These are phyloP conservation scores for Xylariaceae sp. DNA, from an alignment of 2,329 filamentous ascomycete genomes.

Conservation along the genomic window DNA sequence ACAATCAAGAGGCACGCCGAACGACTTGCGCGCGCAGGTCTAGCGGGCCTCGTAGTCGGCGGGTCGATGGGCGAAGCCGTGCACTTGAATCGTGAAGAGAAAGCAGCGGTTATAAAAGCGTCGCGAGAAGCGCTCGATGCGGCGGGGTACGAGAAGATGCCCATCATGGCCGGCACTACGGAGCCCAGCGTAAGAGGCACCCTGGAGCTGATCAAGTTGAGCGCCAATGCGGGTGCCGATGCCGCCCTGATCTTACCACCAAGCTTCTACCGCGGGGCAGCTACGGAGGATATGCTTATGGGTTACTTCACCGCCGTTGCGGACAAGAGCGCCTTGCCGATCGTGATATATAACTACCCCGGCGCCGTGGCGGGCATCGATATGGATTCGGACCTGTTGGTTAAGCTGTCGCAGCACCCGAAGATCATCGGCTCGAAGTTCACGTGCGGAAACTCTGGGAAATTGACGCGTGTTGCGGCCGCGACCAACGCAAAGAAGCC, in stretches of 20 bases:
- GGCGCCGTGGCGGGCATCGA: constrained; percentile 83
- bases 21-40: constrained; percentile 70
- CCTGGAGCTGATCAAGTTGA: constrained; percentile 67
- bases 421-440: constrained; percentile 90
- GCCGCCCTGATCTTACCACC: constrained; percentile 77
- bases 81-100: constrained; percentile 76
- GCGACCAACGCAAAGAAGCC: constrained; percentile 70
- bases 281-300: constrained; percentile 69
- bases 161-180: constrained; percentile 77
- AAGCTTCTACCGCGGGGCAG: constrained; percentile 75
- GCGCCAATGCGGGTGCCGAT: constrained; percentile 67
- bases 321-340: constrained; percentile 68
- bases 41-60: constrained; percentile 80
- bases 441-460: constrained; percentile 87
- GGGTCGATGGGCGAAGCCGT: constrained; percentile 89
- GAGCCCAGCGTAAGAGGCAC: constrained; percentile 79
- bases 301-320: constrained; percentile 74
- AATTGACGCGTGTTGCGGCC: constrained; percentile 75
- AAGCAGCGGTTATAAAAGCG: constrained; percentile 67
- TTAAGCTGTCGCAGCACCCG: constrained; percentile 71
- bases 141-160: constrained; percentile 70
- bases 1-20: constrained; percentile 77
- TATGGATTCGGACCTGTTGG: constrained; percentile 83
- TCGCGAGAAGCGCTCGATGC: constrained; percentile 79
- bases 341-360: constrained; percentile 89